Conservation (phyloP, 345 rosid genomes). For the Mangifera indica region DNA sequence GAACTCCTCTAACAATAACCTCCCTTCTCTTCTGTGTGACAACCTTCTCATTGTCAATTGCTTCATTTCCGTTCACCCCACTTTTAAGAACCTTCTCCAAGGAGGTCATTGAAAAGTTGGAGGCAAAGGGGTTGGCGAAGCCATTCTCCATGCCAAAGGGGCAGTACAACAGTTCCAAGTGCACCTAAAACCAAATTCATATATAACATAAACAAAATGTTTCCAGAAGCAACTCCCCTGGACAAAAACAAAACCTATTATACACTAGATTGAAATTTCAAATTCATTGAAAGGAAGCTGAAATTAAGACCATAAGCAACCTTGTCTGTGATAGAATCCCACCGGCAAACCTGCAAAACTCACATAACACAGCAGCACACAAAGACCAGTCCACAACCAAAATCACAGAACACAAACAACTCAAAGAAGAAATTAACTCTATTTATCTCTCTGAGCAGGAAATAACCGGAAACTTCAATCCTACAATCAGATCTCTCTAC, state of each 20-base stretch:
- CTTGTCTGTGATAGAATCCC: background rate
- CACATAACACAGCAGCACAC: too few species aligned
- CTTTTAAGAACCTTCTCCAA: constrained; percentile 83
- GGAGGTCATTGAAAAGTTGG: constrained; percentile 66
- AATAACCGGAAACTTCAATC: too few species aligned
- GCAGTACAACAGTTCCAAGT: constrained; percentile 85
- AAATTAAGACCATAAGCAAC: background rate
- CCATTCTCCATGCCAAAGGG: constrained; percentile 73
- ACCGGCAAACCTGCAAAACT: too few species aligned
- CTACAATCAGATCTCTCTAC: too few species aligned
- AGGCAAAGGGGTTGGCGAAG: constrained; percentile 57
- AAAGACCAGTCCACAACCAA: too few species aligned
- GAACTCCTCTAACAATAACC: constrained; percentile 90
- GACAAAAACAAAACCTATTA: background rate
- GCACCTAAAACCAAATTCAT: constrained; percentile 56
- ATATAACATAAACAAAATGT: background rate
- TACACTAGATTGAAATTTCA: background rate
- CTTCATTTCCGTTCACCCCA: constrained; percentile 50
- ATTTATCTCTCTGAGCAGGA: too few species aligned
- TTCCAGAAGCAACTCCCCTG: background rate
- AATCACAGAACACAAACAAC: too few species aligned
- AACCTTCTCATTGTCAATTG: constrained; percentile 49
- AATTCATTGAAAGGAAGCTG: background rate
- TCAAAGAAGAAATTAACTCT: too few species aligned
- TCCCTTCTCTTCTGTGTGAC: constrained; percentile 59